Percentiles rank a stretch among this genome's conserved stretches.
Conservation (phyloP, 1,284 basidiomycete species). For the Sphaerobolus stellatus region DNA sequence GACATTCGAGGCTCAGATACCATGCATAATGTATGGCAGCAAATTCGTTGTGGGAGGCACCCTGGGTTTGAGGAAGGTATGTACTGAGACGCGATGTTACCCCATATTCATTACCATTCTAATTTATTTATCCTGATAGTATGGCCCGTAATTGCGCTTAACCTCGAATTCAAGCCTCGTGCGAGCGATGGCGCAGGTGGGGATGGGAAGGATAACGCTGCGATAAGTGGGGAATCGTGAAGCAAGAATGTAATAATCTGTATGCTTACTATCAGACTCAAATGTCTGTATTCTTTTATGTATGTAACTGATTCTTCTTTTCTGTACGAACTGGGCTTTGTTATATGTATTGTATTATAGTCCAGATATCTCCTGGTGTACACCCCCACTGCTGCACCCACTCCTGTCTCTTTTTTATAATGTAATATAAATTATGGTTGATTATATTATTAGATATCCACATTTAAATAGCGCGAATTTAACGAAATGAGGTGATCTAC, state of each 20-base stretch:
- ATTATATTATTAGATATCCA: no score
- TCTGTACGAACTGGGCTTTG: not conserved
- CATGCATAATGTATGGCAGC: conserved; percentile 82
- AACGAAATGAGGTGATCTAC: no score
- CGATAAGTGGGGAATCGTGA: conserved; percentile 1
- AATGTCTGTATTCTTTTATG: not conserved
- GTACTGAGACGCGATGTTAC: conserved; percentile 16
- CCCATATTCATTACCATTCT: no score
- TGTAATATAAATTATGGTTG: no score
- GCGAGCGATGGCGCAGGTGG: conserved; percentile 1
- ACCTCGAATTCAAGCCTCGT: conserved; percentile 58
- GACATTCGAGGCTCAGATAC: conserved; percentile 77
- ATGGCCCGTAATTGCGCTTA: conserved; percentile 65
- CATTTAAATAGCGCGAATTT: no score
- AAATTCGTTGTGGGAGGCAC: conserved; percentile 76
- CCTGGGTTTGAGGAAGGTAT: conserved; percentile 80
- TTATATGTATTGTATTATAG: not conserved
- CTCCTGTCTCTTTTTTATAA: no score
- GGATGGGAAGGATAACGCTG: not conserved
- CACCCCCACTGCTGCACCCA: no score
- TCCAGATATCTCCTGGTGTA: not conserved
- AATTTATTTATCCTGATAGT: no score
- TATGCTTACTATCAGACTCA: not conserved
- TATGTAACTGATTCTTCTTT: not conserved
- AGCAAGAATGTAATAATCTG: not conserved